Evolutionary conservation across 352 stramenopile species (phyloP).

Genomic region (Globisporangium cylindrosporum): DNA sequence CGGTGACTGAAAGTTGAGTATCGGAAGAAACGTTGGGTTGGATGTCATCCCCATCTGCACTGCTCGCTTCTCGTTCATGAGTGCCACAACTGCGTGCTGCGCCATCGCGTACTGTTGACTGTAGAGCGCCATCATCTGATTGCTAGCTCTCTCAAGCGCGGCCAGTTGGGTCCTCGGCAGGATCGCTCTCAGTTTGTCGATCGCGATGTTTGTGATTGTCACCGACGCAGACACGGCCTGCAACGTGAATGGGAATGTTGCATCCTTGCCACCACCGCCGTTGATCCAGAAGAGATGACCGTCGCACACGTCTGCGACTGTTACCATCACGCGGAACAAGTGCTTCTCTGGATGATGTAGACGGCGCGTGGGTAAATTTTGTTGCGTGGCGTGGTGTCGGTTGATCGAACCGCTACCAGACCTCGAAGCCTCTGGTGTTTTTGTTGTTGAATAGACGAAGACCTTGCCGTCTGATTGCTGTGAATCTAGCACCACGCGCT

Average conservation of each 20-base stretch:
- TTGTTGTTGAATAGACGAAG: background rate
- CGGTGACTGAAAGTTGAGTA: slow-evolving; percentile 21
- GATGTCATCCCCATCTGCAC: slow-evolving; percentile 20
- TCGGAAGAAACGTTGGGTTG: slow-evolving; percentile 25
- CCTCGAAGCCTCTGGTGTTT: background rate
- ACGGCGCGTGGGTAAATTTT: background rate
- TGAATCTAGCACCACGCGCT: slow-evolving; percentile 19
- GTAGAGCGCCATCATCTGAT: slow-evolving; percentile 26
- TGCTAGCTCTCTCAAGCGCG: slow-evolving; percentile 25
- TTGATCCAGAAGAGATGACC: slow-evolving; percentile 64
- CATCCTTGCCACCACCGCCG: background rate
- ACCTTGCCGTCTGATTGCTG: background rate
- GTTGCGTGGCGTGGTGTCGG: background rate
- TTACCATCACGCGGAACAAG: slow-evolving; percentile 35
- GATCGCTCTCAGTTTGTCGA: slow-evolving; percentile 48
- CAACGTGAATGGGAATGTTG: slow-evolving; percentile 34
- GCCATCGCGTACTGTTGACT: slow-evolving; percentile 34
- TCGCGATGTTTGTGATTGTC: slow-evolving; percentile 37
- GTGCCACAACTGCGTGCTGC: slow-evolving; percentile 31
- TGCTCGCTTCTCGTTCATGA: slow-evolving; percentile 51
- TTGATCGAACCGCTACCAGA: background rate
- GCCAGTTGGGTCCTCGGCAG: slow-evolving; percentile 35
- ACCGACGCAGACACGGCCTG: slow-evolving; percentile 44
- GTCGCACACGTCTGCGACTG: slow-evolving; percentile 46
- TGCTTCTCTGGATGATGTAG: slow-evolving; percentile 6